Percentiles rank a stretch among this genome's conserved stretches.
Conservation (phyloP, 2,329 filamentous ascomycete genomes). For the Thielaviopsis euricoi region DNA sequence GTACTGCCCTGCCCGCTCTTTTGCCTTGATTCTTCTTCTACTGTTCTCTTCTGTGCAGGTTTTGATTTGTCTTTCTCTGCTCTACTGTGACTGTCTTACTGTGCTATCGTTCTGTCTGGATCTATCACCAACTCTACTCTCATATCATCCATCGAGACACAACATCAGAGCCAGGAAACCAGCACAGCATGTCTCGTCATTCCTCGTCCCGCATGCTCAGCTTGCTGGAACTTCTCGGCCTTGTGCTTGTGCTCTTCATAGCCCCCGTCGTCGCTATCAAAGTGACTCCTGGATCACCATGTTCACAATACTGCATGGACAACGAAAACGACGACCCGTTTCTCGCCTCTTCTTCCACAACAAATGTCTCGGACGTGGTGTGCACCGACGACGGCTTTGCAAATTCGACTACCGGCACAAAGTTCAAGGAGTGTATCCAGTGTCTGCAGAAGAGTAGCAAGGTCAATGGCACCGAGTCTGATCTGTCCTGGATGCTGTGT, state of each 20-base stretch:
- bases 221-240: background rate
- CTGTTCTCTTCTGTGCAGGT: background rate
- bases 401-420: conserved; percentile 22
- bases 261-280: conserved; percentile 20
- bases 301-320: conserved; percentile 31
- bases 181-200: background rate
- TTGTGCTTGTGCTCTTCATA: background rate
- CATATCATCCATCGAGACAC: no score
- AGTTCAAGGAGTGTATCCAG: conserved; percentile 29
- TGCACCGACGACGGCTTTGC: conserved; percentile 27
- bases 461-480: conserved; percentile 23
- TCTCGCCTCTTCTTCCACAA: conserved; percentile 23
- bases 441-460: conserved; percentile 31
- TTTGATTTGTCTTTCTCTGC: background rate
- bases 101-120: background rate
- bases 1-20: background rate
- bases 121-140: no score
- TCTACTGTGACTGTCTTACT: background rate
- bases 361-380: conserved; percentile 28
- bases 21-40: background rate
- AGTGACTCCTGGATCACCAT: conserved; percentile 34
- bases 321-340: conserved; percentile 19
- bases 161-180: background rate
- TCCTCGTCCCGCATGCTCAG: background rate
- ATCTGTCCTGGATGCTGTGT: conserved; percentile 32